Evolutionary conservation across 768 basidiomycete genomes (phyloP), one percentile per base, ranked within the genome.

Genomic region (Calocybe indica): DNA sequence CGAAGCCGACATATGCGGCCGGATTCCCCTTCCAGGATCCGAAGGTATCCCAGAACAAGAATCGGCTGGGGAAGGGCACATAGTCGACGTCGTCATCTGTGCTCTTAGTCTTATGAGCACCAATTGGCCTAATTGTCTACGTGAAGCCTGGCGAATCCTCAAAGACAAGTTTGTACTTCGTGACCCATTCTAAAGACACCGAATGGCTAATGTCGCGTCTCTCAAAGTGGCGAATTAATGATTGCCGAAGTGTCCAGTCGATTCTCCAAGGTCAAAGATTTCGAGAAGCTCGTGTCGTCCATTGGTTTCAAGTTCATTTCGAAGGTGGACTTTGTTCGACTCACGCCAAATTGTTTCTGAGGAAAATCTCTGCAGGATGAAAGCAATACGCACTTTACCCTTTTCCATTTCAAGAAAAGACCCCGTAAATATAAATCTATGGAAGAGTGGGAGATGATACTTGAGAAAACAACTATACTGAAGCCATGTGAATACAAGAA

Each of bases 91-190:
- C 5, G 92, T 82, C 6, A 85, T 98, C 15, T 98, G 92, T 62
- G 90, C 94, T 15, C 74, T 99, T 54, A 97, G 94, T 59, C 72
- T 99, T 52, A 99, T 99, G 96, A 88, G 90, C 31, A 88, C 83
- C 11, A 97, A 99, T 61, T 99, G 96, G 96, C 78, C 89, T n/a
- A 75, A 74, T 39, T 91, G 91, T 57, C 76, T 98, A 28, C 75
- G 86, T 28, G 94, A 99, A 63, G 87, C 89, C 6, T 89, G 90
- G 81, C 74, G 96, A 54, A 79, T 98, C 36, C 71, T 98, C 35
- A 87, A 83, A 63, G 65, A 78, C n/a, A 79, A 78, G 95, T 47
- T 47, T 34, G 13, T 7, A n/a, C 10, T 6, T 11, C 28, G 29
- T 11, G n/a, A 6, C 5, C 29, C 5, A n/a, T 43, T 8, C 42